Evolutionary conservation across 225 moss, liverwort and hornwort genomes (phyloP).

Genomic region (Takakia lepidozioides): DNA sequence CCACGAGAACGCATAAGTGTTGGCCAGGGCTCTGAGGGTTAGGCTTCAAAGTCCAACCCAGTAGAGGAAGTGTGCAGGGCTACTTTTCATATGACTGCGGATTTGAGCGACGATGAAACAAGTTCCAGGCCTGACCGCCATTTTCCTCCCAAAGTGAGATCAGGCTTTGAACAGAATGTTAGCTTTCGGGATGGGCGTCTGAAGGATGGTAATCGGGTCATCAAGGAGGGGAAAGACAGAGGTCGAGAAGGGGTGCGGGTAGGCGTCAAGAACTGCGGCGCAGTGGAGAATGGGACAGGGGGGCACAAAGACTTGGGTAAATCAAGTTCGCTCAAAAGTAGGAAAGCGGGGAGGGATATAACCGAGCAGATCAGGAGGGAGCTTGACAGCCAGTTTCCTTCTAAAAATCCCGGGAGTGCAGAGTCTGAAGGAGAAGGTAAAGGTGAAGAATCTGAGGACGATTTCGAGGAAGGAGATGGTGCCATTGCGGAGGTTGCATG

Average conservation of each 20-base stretch:
- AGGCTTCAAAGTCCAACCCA: neutral
- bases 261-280: slow-evolving; percentile 11
- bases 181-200: slow-evolving; percentile 1
- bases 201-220: slow-evolving; percentile 25
- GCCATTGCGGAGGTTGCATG: slow-evolving; percentile 27
- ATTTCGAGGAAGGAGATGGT: slow-evolving; percentile 47
- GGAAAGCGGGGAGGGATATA: slow-evolving; percentile 31
- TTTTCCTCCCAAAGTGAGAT: slow-evolving; percentile 14
- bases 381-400: slow-evolving; percentile 41
- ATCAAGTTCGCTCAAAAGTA: slow-evolving; percentile 12
- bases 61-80: neutral
- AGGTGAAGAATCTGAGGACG: slow-evolving; percentile 52
- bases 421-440: slow-evolving; percentile 36
- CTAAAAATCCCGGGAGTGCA: slow-evolving; percentile 17
- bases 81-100: slow-evolving; percentile 57
- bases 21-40: slow-evolving; percentile 68
- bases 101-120: slow-evolving; percentile 54
- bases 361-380: slow-evolving; percentile 43
- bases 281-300: slow-evolving; percentile 9
- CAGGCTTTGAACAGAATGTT: slow-evolving; percentile 21
- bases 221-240: slow-evolving; percentile 16
- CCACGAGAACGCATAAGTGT: slow-evolving; percentile 52
- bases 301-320: slow-evolving; percentile 14
- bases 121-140: slow-evolving; percentile 26
- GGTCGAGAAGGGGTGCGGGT: slow-evolving; percentile 10